phyloP scores from a whole-genome alignment of 176 grass and related monocot genomes.

The Bromus sterilis region DNA sequence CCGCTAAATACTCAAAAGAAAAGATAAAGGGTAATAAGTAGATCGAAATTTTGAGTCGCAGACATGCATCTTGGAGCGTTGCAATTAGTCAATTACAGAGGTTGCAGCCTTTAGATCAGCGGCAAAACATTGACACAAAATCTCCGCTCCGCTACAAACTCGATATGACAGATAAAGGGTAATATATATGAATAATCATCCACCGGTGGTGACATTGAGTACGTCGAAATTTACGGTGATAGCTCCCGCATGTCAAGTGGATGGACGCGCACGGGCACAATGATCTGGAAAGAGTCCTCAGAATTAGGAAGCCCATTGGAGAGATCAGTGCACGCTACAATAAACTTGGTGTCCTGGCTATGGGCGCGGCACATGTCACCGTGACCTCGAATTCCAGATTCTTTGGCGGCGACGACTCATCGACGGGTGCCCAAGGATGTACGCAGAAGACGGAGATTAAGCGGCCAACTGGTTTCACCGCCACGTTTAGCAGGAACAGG shows the following conservation, averaged over 20 bases:
- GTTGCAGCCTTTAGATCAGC: too few species aligned
- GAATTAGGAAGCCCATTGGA: background rate
- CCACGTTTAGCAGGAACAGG: background rate
- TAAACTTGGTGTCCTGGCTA: background rate
- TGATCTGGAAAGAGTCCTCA: background rate
- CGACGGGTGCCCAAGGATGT: background rate
- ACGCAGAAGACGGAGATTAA: background rate
- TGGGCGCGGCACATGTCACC: background rate
- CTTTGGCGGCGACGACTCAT: background rate
- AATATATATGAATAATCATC: background rate
- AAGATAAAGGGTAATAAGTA: too few species aligned
- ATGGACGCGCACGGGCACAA: background rate
- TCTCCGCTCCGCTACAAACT: background rate
- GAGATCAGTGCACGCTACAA: background rate
- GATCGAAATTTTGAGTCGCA: too few species aligned
- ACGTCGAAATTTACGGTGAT: background rate
- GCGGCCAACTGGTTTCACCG: background rate
- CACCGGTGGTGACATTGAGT: background rate
- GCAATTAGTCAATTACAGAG: too few species aligned
- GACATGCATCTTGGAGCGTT: too few species aligned
- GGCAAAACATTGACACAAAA: background rate
- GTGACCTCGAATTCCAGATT: background rate
- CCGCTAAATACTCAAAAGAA: too few species aligned
- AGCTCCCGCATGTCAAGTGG: background rate
- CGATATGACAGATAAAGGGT: background rate